A percentile compares a stretch with the other conserved stretches of the same genome.
phyloP scores from a whole-genome alignment of 805 yeast species.

The Cyberlindnera xishuangbannaensis region DNA sequence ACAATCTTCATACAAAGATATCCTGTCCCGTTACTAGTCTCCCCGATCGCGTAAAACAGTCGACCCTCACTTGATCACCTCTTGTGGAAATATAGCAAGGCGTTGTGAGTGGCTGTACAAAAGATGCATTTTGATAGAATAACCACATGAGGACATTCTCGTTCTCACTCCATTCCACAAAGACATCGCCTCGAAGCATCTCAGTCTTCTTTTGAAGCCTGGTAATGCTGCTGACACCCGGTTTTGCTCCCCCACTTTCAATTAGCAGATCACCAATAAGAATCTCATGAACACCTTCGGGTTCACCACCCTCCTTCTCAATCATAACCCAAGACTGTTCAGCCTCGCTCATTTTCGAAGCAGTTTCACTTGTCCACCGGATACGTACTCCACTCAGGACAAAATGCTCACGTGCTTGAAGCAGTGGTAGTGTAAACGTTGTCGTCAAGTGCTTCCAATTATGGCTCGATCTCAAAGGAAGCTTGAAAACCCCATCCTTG shows the following conservation, averaged over 20 bases:
- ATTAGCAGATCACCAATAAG: slow-evolving; percentile 24
- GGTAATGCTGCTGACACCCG: slow-evolving; percentile 1
- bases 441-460: slow-evolving; percentile 20
- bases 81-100: slow-evolving; percentile 9
- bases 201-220: slow-evolving; percentile 6
- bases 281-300: slow-evolving; percentile 13
- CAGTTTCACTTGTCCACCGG: slow-evolving; percentile 8
- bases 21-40: slow-evolving; percentile 15
- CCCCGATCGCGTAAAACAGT: slow-evolving; percentile 20
- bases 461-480: slow-evolving; percentile 25
- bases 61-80: slow-evolving; percentile 19
- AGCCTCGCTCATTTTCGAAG: slow-evolving; percentile 14
- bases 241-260: slow-evolving; percentile 4
- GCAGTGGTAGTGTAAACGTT: slow-evolving; percentile 15
- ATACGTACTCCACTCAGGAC: slow-evolving; percentile 16
- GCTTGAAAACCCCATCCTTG: slow-evolving; percentile 26
- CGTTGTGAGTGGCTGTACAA: slow-evolving; percentile 21
- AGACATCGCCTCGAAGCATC: slow-evolving; percentile 8
- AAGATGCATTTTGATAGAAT: slow-evolving; percentile 26
- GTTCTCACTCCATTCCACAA: slow-evolving; percentile 23
- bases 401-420: slow-evolving; percentile 21
- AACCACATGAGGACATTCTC: slow-evolving; percentile 24
- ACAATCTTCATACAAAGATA: slow-evolving; percentile 8
- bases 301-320: slow-evolving; percentile 2
- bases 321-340: slow-evolving; percentile 25